phyloP scores from a whole-genome alignment of 257 asterid genomes.

The Solanum lignicaule region DNA sequence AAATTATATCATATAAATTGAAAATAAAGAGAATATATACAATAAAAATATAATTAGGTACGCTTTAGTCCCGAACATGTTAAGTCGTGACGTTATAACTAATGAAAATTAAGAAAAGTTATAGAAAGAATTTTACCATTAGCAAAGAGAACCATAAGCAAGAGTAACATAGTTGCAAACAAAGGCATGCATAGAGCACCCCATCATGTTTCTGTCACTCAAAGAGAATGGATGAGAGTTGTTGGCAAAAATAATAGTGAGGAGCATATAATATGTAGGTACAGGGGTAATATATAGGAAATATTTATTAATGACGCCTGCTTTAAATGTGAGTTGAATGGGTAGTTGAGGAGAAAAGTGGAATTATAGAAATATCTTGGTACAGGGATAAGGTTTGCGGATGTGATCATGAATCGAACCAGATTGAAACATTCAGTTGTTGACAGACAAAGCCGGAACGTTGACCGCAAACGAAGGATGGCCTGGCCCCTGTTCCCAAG shows the following conservation, averaged over 20 bases:
- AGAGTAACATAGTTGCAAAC: constrained; percentile 1
- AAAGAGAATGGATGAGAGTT: not conserved
- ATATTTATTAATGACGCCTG: not conserved
- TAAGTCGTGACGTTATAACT: not conserved
- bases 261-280: not conserved
- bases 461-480: too few species aligned
- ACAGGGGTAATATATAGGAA: not conserved
- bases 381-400: not conserved
- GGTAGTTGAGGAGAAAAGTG: not conserved
- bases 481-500: too few species aligned
- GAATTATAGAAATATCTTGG: not conserved
- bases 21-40: not conserved
- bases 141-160: constrained; percentile 7
- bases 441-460: too few species aligned
- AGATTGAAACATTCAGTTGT: too few species aligned
- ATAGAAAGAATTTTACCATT: not conserved
- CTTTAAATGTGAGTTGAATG: not conserved
- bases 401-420: too few species aligned
- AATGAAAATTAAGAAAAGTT: not conserved
- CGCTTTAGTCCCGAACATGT: not conserved
- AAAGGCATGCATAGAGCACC: constrained; percentile 2
- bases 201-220: not conserved
- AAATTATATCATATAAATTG: not conserved
- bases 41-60: not conserved
- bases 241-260: not conserved